Evolutionary conservation across 257 asterid genomes (phyloP).

Genomic region (Solanum peruvianum): DNA sequence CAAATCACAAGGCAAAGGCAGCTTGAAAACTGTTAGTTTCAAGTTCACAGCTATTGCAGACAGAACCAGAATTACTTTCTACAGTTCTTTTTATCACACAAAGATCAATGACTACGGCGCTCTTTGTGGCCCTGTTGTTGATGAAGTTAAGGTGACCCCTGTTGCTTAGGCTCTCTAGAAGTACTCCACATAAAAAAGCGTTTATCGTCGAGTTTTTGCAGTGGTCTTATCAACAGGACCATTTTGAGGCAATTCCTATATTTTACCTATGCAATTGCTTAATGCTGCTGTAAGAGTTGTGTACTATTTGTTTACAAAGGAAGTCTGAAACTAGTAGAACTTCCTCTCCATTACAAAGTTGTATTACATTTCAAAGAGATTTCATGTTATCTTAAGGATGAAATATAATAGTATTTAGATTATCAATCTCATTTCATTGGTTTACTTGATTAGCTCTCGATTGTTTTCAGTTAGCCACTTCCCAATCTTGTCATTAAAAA

Average conservation of each 20-base stretch:
- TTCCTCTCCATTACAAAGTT: background rate
- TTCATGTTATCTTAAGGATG: background rate
- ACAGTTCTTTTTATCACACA: slow-evolving; percentile 76
- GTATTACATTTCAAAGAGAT: background rate
- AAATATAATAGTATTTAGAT: background rate
- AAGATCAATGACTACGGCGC: slow-evolving; percentile 41
- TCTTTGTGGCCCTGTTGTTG: slow-evolving; percentile 86
- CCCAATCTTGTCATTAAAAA: background rate
- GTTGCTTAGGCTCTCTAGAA: slow-evolving; percentile 16
- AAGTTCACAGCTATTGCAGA: slow-evolving; percentile 40
- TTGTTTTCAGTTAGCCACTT: background rate
- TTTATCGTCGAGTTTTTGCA: background rate
- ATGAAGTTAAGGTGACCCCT: slow-evolving; percentile 42
- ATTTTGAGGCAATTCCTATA: background rate
- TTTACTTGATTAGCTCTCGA: background rate
- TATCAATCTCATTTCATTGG: background rate
- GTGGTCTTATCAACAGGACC: background rate
- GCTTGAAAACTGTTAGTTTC: slow-evolving; percentile 30
- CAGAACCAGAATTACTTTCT: slow-evolving; percentile 72
- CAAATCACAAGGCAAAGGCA: slow-evolving; percentile 49
- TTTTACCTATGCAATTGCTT: background rate
- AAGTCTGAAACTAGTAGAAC: background rate
- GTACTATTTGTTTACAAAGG: background rate
- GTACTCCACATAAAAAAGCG: background rate
- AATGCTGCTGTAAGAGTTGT: background rate